Evolutionary conservation across 768 basidiomycete species (phyloP).

Genomic region (Amanita molliuscula): DNA sequence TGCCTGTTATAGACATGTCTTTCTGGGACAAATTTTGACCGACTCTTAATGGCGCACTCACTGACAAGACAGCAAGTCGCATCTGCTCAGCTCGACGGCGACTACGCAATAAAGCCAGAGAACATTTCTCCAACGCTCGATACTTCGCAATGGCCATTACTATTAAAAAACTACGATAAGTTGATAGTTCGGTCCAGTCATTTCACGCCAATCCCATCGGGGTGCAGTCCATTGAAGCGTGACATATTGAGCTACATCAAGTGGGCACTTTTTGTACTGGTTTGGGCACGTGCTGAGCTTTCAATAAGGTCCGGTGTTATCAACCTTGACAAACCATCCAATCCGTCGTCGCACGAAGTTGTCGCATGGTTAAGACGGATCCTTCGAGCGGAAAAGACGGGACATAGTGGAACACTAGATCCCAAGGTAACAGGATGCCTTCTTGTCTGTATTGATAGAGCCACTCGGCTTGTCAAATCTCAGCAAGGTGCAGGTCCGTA

Average conservation of each 20-base stretch:
- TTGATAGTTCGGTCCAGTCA: slow-evolving; percentile 89
- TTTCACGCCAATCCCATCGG: slow-evolving; percentile 95
- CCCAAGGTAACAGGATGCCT: slow-evolving; percentile 99
- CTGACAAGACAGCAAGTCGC: slow-evolving; percentile 62
- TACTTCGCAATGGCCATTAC: slow-evolving; percentile 95
- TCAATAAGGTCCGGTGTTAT: slow-evolving; percentile 86
- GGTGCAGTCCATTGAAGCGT: slow-evolving; percentile 90
- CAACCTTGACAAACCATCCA: slow-evolving; percentile 98
- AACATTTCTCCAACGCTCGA: slow-evolving; percentile 65
- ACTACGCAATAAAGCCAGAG: slow-evolving; percentile 80
- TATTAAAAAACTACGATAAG: slow-evolving; percentile 99
- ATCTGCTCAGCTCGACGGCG: slow-evolving; percentile 62
- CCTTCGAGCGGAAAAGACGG: slow-evolving; percentile 93
- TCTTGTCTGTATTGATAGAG: slow-evolving; percentile 98
- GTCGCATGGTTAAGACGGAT: slow-evolving; percentile 99
- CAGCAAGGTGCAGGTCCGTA: slow-evolving; percentile 91
- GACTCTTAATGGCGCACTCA: slow-evolving; percentile 30
- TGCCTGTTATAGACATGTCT: slow-evolving; percentile 8
- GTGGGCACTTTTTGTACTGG: slow-evolving; percentile 23
- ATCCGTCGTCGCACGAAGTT: slow-evolving; percentile 98
- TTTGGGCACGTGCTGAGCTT: slow-evolving; percentile 2
- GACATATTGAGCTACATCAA: slow-evolving; percentile 90
- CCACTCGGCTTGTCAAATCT: slow-evolving; percentile 94
- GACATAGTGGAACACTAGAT: slow-evolving; percentile 97
- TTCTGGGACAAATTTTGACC: slow-evolving; percentile 8